These are phyloP conservation scores for Cavenderia fasciculata DNA, from an alignment of 78 protist species.

Conservation along the genomic window DNA sequence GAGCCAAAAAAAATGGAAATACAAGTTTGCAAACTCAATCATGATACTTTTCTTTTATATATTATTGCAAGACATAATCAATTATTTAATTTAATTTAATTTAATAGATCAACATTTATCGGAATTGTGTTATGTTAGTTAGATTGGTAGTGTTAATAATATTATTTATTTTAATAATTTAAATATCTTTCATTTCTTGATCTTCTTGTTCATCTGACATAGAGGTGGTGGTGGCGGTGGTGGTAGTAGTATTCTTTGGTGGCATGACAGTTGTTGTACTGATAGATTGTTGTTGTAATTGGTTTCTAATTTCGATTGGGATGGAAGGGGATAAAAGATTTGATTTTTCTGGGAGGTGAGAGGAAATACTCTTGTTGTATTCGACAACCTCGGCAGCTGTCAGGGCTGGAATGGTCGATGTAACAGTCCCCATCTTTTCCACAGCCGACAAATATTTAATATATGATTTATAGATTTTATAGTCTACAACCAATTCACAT, in stretches of 20 bases:
- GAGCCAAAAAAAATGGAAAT: too few species aligned
- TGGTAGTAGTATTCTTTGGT: background rate
- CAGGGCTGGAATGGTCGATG: conserved; percentile 55
- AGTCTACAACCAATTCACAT: conserved; percentile 67
- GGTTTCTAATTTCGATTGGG: background rate
- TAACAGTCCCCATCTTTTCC: conserved; percentile 70
- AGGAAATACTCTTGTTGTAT: conserved; percentile 32
- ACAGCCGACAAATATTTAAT: conserved; percentile 73
- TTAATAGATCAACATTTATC: too few species aligned
- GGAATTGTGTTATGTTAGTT: too few species aligned
- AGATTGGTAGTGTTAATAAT: too few species aligned
- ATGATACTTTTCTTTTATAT: too few species aligned
- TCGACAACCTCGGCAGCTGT: conserved; percentile 67
- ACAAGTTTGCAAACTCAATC: too few species aligned
- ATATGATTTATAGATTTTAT: conserved; percentile 59
- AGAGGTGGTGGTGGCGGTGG: background rate
- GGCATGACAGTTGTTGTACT: background rate
- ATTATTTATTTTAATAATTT: too few species aligned
- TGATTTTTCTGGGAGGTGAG: background rate
- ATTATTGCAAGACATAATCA: too few species aligned
- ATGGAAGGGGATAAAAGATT: background rate
- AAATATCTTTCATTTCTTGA: conserved; percentile 46
- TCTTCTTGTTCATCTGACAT: background rate
- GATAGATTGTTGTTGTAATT: conserved; percentile 2
- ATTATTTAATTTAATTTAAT: too few species aligned